phyloP scores from a whole-genome alignment of 2,329 filamentous ascomycete genomes.

The Ilyonectria robusta region DNA sequence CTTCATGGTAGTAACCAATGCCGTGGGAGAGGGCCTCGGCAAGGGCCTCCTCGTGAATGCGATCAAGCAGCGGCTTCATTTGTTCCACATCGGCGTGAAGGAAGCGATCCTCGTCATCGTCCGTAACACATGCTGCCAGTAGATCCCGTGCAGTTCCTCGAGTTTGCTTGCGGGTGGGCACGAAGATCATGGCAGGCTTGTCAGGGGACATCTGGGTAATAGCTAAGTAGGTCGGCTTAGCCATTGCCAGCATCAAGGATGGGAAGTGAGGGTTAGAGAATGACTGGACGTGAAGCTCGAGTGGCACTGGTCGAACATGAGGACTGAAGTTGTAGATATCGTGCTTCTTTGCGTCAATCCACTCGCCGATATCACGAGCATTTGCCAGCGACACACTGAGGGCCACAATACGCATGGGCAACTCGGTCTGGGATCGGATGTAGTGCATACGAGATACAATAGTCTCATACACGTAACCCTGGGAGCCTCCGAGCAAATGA shows the following conservation, averaged over 20 bases:
- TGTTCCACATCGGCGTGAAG: slow-evolving; percentile 87
- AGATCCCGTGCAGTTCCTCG: slow-evolving; percentile 89
- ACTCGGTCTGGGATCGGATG: slow-evolving; percentile 89
- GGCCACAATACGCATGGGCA: slow-evolving; percentile 87
- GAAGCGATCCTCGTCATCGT: slow-evolving; percentile 95
- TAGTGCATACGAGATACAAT: slow-evolving; percentile 99
- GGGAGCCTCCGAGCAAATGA: slow-evolving; percentile 89
- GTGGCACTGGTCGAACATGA: slow-evolving; percentile 86
- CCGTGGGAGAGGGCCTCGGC: slow-evolving; percentile 93
- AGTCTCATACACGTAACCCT: slow-evolving; percentile 93
- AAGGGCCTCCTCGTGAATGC: slow-evolving; percentile 87
- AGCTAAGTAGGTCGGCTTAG: slow-evolving; percentile 90
- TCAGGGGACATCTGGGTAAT: slow-evolving; percentile 90
- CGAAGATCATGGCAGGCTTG: slow-evolving; percentile 92
- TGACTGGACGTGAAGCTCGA: slow-evolving; percentile 95
- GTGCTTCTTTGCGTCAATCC: slow-evolving; percentile 98
- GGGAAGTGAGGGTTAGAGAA: slow-evolving; percentile 98
- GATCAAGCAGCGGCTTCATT: slow-evolving; percentile 84
- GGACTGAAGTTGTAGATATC: slow-evolving; percentile 99
- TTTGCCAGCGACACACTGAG: slow-evolving; percentile 94
- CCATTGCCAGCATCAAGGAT: slow-evolving; percentile 98
- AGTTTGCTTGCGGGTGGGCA: slow-evolving; percentile 94
- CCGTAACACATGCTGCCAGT: slow-evolving; percentile 86
- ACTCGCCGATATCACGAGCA: slow-evolving; percentile 93
- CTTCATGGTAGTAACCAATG: slow-evolving; percentile 97